These are phyloP conservation scores for Daldinia eschscholtzii DNA, from an alignment of 2,329 filamentous ascomycete genomes.

Conservation along the genomic window DNA sequence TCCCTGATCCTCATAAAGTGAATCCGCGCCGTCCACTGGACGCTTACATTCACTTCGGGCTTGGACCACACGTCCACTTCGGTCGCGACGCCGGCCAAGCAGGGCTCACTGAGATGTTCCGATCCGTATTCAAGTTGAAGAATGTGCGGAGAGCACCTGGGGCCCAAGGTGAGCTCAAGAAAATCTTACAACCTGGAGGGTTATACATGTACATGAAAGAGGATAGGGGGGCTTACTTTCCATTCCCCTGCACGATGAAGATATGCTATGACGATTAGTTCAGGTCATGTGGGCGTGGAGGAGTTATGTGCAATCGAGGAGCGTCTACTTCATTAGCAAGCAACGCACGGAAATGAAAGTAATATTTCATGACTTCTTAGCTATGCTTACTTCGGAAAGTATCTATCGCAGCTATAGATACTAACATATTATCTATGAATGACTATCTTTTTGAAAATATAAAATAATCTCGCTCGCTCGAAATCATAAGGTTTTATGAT, in stretches of 20 bases:
- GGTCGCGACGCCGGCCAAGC: conserved; percentile 71
- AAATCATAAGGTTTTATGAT: too few relatives aligned
- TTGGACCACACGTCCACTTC: conserved; percentile 72
- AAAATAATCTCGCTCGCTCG: too few relatives aligned
- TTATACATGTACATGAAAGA: conserved; percentile 74
- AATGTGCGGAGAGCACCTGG: conserved; percentile 73
- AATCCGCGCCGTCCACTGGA: conserved; percentile 73
- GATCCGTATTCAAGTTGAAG: conserved; percentile 71
- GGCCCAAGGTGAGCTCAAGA: conserved; percentile 75
- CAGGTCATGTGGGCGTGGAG: too few relatives aligned
- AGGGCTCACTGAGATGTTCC: conserved; percentile 76
- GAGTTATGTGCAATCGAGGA: background rate
- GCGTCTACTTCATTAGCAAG: background rate
- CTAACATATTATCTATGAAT: background rate
- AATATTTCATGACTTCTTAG: background rate
- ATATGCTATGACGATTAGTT: conserved; percentile 50
- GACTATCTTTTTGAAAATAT: background rate
- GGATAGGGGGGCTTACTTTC: conserved; percentile 70
- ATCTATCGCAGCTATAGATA: background rate
- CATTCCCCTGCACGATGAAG: conserved; percentile 57
- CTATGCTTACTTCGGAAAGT: background rate
- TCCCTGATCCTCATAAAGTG: conserved; percentile 72
- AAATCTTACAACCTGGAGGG: conserved; percentile 67
- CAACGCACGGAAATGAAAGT: background rate
- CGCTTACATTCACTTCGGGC: conserved; percentile 73